phyloP scores from a whole-genome alignment of 2,329 filamentous ascomycete species.

The Trichoderma semiorbis region DNA sequence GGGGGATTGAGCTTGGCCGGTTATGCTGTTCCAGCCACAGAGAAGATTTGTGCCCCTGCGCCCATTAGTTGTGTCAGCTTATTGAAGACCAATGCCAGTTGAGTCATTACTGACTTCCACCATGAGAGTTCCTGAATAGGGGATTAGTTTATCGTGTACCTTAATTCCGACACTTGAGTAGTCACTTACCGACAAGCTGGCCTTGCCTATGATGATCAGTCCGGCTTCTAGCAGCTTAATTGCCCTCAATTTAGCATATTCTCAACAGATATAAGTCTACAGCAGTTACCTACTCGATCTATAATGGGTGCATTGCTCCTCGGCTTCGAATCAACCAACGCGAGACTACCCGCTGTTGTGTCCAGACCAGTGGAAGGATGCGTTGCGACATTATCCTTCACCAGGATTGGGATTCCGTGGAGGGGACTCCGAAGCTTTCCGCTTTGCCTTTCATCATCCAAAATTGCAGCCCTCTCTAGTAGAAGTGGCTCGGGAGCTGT shows the following conservation, averaged over 20 bases:
- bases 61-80: too few relatives aligned
- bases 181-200: background rate
- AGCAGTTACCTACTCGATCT: background rate
- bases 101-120: background rate
- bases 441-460: conserved; percentile 19
- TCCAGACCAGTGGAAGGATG: conserved; percentile 9
- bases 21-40: conserved; percentile 20
- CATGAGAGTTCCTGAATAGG: background rate
- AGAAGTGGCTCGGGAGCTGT: conserved; percentile 7
- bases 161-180: background rate
- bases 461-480: background rate
- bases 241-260: background rate
- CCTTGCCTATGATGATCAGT: background rate
- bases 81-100: background rate
- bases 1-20: conserved; percentile 19
- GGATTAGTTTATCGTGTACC: background rate
- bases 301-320: conserved; percentile 18
- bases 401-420: conserved; percentile 23
- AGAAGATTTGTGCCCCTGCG: background rate
- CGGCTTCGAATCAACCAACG: conserved; percentile 18
- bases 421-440: conserved; percentile 19
- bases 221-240: background rate
- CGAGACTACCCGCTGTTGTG: conserved; percentile 20
- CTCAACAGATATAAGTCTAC: background rate
- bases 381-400: conserved; percentile 22